Evolutionary conservation across 495 filamentous ascomycete species (phyloP).

Genomic region (Lichenothelia convexa): DNA sequence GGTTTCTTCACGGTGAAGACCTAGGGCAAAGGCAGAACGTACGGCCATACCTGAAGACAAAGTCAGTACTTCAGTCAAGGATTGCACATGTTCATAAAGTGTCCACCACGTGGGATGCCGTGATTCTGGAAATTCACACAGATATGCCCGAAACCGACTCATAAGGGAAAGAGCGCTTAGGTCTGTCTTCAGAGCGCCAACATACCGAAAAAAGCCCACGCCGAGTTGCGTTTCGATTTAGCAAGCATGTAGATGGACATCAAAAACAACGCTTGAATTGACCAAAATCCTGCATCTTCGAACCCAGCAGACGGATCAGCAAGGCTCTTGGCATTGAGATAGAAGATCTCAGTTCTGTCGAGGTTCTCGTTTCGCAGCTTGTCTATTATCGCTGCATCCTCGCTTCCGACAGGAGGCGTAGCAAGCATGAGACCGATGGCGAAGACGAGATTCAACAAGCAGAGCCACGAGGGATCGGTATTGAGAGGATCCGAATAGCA

Average conservation of each 20-base stretch:
- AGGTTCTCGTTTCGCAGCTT: constrained; percentile 25
- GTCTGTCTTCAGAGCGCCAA: background rate
- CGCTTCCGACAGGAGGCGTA: constrained; percentile 29
- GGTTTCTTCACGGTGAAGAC: constrained; percentile 43
- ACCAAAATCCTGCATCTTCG: constrained; percentile 46
- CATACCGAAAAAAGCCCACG: constrained; percentile 38
- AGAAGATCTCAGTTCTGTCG: constrained; percentile 41
- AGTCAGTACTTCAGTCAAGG: constrained; percentile 7
- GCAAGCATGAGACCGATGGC: constrained; percentile 40
- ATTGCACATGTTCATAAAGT: background rate
- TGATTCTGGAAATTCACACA: too few species aligned
- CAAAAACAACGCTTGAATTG: constrained; percentile 38
- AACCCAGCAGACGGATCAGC: constrained; percentile 35
- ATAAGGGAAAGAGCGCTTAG: too few species aligned
- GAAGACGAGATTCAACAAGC: constrained; percentile 36
- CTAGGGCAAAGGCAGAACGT: constrained; percentile 38
- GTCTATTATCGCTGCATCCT: constrained; percentile 31
- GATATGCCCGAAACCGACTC: too few species aligned
- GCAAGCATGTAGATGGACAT: constrained; percentile 43
- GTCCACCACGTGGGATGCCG: too few species aligned
- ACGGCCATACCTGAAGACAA: constrained; percentile 42
- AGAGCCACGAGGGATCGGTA: constrained; percentile 30
- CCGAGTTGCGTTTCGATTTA: constrained; percentile 37
- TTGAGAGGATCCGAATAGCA: constrained; percentile 35
- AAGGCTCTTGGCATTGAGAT: constrained; percentile 35